A percentile compares a stretch with the other conserved stretches of the same genome.
Conservation (phyloP, 305 asterid species). For the Rubia tinctorum region DNA sequence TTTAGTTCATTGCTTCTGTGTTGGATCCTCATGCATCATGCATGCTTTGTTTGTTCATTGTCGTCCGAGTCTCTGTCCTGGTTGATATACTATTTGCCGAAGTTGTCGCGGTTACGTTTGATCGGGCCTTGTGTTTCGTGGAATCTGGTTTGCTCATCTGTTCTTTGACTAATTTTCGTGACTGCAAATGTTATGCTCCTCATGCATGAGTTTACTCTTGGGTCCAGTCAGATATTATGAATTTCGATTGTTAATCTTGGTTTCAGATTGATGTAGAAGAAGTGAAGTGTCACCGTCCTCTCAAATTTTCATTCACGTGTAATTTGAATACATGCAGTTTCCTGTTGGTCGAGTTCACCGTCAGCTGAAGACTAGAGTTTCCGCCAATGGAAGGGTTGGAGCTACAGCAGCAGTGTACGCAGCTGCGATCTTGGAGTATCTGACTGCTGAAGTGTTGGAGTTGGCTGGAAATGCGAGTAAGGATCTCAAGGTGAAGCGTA, state of each 20-base stretch:
- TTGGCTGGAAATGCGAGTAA: slow-evolving; percentile 58
- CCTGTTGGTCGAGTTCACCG: slow-evolving; percentile 56
- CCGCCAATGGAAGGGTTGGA: slow-evolving; percentile 49
- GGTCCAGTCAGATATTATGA: neutral
- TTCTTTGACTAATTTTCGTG: neutral
- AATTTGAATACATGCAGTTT: slow-evolving; percentile 22
- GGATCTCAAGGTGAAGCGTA: slow-evolving; percentile 55
- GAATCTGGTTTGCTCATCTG: neutral
- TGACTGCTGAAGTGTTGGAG: slow-evolving; percentile 55
- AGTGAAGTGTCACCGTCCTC: neutral
- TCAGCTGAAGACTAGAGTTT: slow-evolving; percentile 42
- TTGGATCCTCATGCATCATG: neutral
- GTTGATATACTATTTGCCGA: neutral
- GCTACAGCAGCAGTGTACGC: slow-evolving; percentile 51
- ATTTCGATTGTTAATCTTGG: neutral
- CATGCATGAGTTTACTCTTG: neutral
- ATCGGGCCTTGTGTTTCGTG: neutral
- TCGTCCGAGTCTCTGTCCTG: neutral
- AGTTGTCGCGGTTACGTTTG: neutral
- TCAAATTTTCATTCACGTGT: neutral
- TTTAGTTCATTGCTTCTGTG: neutral
- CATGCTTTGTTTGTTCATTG: neutral
- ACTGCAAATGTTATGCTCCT: neutral
- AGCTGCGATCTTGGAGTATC: slow-evolving; percentile 45
- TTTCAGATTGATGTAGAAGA: neutral